Evolutionary conservation across 164 flowering plant species (phyloP).

Genomic region (Vitis amurensis): DNA sequence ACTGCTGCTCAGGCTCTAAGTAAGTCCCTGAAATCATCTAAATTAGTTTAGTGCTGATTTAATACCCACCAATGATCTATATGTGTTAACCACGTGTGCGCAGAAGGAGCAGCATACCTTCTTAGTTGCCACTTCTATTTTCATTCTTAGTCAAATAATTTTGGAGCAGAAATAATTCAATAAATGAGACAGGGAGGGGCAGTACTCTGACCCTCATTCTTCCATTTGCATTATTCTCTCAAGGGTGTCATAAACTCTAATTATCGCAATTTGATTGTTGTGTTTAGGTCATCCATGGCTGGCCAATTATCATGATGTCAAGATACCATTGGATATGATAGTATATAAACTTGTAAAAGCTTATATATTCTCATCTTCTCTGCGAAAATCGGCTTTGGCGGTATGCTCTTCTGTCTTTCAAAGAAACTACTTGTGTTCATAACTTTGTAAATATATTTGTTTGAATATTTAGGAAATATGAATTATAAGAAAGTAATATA

Average conservation of each 20-base stretch:
- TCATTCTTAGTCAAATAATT: background rate
- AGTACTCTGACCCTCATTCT: background rate
- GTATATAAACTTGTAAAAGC: slow-evolving; percentile 67
- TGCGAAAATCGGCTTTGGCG: slow-evolving; percentile 80
- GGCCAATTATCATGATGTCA: slow-evolving; percentile 50
- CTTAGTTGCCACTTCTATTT: background rate
- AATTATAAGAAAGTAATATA: background rate
- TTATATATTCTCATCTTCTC: slow-evolving; percentile 78
- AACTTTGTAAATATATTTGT: background rate
- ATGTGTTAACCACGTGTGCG: background rate
- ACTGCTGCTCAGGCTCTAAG: slow-evolving; percentile 97
- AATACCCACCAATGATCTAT: background rate
- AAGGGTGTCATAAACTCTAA: slow-evolving; percentile 1
- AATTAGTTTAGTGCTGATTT: background rate
- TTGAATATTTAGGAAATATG: background rate
- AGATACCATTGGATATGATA: slow-evolving; percentile 81
- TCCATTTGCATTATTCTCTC: background rate
- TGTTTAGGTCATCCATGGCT: slow-evolving; percentile 97
- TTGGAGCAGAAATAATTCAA: background rate
- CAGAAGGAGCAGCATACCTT: background rate
- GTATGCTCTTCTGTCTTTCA: slow-evolving; percentile 35
- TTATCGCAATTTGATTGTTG: slow-evolving; percentile 10
- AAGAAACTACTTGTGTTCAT: background rate
- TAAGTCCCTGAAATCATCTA: slow-evolving; percentile 37
- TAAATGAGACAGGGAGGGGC: background rate